Evolutionary conservation across 306 rosid genomes (phyloP), one percentile per base, ranked within the genome.

Genomic region (Pueraria montana): DNA sequence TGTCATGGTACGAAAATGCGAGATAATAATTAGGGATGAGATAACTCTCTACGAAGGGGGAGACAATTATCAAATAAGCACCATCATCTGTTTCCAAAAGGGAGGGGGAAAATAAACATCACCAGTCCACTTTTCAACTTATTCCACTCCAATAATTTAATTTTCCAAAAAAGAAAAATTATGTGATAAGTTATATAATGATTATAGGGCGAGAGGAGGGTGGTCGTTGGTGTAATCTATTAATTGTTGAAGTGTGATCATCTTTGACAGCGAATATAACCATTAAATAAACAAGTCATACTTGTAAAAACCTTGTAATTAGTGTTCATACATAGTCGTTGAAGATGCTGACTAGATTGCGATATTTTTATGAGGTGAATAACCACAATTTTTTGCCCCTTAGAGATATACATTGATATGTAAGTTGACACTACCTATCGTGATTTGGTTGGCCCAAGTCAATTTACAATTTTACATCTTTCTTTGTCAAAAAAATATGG

Each of bases 161-260:
- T 53, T 59, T 58, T 11, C 7, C 16, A 17, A 43, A 80, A 27
- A 11, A 56, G 21, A 20, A 43, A 30, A 80, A 59, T 61, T 38
- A 48, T 61, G 50, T 72, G 49, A 56, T 59, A 53, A 49, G 69
- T 56, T 7, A 18, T 46, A 63, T 30, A 26, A 38, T 71, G 30
- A 71, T 77, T 59, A 62, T 49, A 62, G 68, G 56, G 74, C 9
- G 34, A 18, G 70, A 56, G 34, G 40, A 50, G 63, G 16, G 24
- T 68, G 71, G 66, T 83, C 56, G 74, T 83, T 77, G 80, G 63
- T 78, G 75, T 38, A 61, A 78, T 84, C 59, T 59, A 71, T 71
- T 23, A 17, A 65, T 18, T 77, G 61, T 17, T 49, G 79, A 86
- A 56, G 26, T 24, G 77, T 45, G 38, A 82, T 72, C 72, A 43